Conservation (phyloP, 805 yeast genomes). For the Candida loeiensis region DNA sequence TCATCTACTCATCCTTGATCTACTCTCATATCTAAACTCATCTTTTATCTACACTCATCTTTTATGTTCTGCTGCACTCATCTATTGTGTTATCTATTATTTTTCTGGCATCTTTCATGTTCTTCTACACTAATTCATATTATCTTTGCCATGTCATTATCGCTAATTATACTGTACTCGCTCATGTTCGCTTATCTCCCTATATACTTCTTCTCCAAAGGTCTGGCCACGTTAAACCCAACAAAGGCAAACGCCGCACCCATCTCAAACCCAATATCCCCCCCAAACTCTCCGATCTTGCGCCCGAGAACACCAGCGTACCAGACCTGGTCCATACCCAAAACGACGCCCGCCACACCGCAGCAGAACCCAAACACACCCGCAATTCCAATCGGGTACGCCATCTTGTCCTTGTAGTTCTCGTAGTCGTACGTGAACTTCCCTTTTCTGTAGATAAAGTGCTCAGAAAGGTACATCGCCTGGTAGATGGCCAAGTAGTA, state of each 20-base stretch:
- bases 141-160: not conserved
- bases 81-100: no score
- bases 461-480: slow-evolving; percentile 75
- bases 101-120: no score
- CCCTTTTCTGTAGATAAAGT: slow-evolving; percentile 70
- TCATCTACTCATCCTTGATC: no score
- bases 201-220: slow-evolving; percentile 61
- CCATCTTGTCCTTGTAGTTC: slow-evolving; percentile 53
- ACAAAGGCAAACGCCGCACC: slow-evolving; percentile 65
- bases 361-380: slow-evolving; percentile 75
- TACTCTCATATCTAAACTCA: no score
- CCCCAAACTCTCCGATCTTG: slow-evolving; percentile 64
- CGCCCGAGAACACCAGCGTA: slow-evolving; percentile 68
- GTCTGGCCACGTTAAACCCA: slow-evolving; percentile 55
- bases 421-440: slow-evolving; percentile 61
- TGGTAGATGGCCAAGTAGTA: slow-evolving; percentile 87
- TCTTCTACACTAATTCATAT: not conserved
- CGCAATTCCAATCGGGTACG: slow-evolving; percentile 73
- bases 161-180: not conserved
- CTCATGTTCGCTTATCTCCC: slow-evolving; percentile 39
- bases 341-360: slow-evolving; percentile 80
- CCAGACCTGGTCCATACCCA: slow-evolving; percentile 89
- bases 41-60: no score
- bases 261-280: slow-evolving; percentile 84
- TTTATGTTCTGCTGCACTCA: no score